Base-by-base conservation (phyloP, 2,329 filamentous ascomycete species). In the Hymenoscyphus repandus region DNA sequence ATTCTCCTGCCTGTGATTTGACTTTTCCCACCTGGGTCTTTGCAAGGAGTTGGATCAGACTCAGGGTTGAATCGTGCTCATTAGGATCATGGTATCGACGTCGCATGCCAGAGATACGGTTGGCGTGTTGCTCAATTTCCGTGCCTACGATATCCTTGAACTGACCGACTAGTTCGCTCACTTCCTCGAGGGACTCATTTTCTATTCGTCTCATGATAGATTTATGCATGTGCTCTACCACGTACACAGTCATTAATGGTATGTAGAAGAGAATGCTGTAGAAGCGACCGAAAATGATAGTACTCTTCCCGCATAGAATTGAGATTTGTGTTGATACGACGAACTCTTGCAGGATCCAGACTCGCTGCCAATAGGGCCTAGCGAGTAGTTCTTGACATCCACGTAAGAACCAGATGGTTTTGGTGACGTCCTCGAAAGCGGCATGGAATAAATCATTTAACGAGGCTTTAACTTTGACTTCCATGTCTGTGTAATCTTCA, bases 311-410 rank as follows among this genome's bases (percentile, higher is more conserved):
- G 38, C 18, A 20, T 11, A 17, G 18, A 3, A 40, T 11, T 17
- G 10, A 11, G 17, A 40, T 11, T 40, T 40, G 13, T 17, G 38
- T 17, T 11, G 38, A 40, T 17, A 40, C 38, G 38, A 40, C 43
- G 18, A 45, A 36, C 13, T 45, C 43, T 27, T 45, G 43, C 10
- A 36, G 18, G 31, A 45, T 37, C 43, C 33, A 45, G 4, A 45
- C 13, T 27, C 43, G 12, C 3, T 20, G 43, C 13, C 17, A 45
- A 13, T 45, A 45, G 15, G 43, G 43, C 1, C 15, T 22, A 2
- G 11, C 15, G 5, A 45, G 27, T 10, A 45, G 18, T 36, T n/a
- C 31, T 12, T 22, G 43, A 33, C 31, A 36, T 6, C 15, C 32
- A 15, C n/a, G 17, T n/a, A 33, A 18, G 43, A 45, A 34, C 10